Evolutionary conservation across 192 early-diverging fungal genomes (phyloP).

Genomic region (Piromyces sp.): DNA sequence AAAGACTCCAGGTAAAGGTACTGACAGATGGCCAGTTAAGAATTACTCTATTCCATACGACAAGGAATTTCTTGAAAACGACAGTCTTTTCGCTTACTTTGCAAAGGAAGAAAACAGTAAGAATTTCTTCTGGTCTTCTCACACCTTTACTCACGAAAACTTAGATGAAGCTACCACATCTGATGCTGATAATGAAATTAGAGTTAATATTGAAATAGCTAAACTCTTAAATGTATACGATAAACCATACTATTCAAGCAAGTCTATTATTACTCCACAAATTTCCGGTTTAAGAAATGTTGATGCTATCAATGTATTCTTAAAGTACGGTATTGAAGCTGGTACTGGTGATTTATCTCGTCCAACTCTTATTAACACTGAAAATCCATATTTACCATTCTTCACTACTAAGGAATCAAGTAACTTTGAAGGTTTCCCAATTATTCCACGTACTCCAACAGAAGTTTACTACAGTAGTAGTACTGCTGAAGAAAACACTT

Average conservation of each 20-base stretch:
- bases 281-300: constrained; percentile 1
- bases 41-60: background rate
- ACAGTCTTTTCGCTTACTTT: background rate
- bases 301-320: background rate
- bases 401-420: background rate
- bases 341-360: constrained; percentile 1
- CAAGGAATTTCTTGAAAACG: background rate
- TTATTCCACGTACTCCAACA: background rate
- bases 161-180: background rate
- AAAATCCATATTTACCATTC: background rate
- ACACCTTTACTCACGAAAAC: background rate
- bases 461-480: background rate
- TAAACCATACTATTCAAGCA: background rate
- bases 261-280: constrained; percentile 1
- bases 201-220: background rate
- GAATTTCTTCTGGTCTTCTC: background rate
- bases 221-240: background rate
- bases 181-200: background rate
- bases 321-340: background rate
- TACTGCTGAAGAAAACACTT: background rate
- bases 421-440: background rate
- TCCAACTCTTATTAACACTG: background rate
- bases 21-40: background rate
- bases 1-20: background rate
- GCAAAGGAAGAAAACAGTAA: background rate